A percentile compares a stretch with the other conserved stretches of the same genome.
These are phyloP conservation scores for Gracilaria vermiculophylla DNA, from an alignment of 23 red algal species.

Conservation along the genomic window DNA sequence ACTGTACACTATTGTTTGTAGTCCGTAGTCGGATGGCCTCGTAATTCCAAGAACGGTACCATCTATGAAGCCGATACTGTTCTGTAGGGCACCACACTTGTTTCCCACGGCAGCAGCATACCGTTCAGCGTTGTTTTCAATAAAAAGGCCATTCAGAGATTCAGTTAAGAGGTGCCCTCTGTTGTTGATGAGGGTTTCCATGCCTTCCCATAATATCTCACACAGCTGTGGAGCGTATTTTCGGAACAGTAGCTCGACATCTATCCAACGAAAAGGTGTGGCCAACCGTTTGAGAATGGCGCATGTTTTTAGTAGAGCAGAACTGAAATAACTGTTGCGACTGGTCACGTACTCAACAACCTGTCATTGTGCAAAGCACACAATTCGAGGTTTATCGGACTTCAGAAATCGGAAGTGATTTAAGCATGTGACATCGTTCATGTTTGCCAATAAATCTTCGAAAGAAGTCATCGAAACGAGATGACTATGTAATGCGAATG, in stretches of 20 bases:
- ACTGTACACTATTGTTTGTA: background rate
- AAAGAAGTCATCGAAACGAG: too few relatives aligned
- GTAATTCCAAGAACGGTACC: background rate
- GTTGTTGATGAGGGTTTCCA: background rate
- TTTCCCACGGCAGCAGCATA: background rate
- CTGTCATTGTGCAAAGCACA: too few relatives aligned
- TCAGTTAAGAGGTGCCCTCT: background rate
- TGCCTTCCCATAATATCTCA: background rate
- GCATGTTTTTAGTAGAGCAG: background rate
- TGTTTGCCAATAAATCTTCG: too few relatives aligned
- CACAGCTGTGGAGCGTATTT: background rate
- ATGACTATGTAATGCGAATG: too few relatives aligned
- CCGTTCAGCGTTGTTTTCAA: background rate
- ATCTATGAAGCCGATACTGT: background rate
- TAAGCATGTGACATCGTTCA: too few relatives aligned
- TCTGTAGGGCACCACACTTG: background rate
- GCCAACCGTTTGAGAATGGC: background rate
- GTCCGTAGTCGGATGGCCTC: background rate
- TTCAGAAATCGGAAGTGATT: too few relatives aligned
- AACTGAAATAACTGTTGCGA: background rate
- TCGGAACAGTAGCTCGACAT: background rate
- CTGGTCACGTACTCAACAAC: too few relatives aligned
- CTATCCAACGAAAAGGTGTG: background rate
- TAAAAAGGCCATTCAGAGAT: background rate
- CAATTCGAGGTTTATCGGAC: too few relatives aligned